phyloP scores from a whole-genome alignment of 2,329 filamentous ascomycete species.

The Epichloe glyceriae region DNA sequence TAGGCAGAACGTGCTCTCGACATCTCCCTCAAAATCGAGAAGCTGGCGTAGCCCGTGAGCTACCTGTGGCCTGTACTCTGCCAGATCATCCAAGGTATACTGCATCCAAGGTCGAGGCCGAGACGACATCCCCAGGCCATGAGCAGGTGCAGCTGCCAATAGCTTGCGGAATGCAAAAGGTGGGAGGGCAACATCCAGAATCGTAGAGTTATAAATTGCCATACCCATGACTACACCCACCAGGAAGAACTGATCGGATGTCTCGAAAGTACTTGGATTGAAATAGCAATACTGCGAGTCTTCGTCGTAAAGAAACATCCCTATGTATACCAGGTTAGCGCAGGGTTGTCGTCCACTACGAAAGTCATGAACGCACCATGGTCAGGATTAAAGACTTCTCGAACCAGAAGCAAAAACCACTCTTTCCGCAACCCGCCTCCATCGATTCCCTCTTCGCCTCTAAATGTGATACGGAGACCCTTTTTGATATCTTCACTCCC shows the following conservation, averaged over 20 bases:
- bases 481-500: constrained; percentile 83
- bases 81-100: constrained; percentile 69
- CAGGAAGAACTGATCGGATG: constrained; percentile 81
- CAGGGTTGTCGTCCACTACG: neutral
- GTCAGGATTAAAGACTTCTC: constrained; percentile 83
- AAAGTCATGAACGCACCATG: constrained; percentile 50
- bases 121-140: constrained; percentile 38
- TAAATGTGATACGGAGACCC: constrained; percentile 71
- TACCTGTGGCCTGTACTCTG: constrained; percentile 65
- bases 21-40: constrained; percentile 73
- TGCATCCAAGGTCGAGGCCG: constrained; percentile 50
- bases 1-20: constrained; percentile 65
- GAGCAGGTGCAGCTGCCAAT: constrained; percentile 59
- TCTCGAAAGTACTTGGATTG: constrained; percentile 80
- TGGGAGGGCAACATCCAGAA: constrained; percentile 75
- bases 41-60: constrained; percentile 64
- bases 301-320: constrained; percentile 86
- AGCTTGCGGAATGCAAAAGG: constrained; percentile 85
- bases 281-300: constrained; percentile 89
- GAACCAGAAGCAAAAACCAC: constrained; percentile 80
- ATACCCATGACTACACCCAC: constrained; percentile 79
- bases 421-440: constrained; percentile 83
- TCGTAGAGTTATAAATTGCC: constrained; percentile 91
- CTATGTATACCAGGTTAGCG: constrained; percentile 30
- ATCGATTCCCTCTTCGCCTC: constrained; percentile 82